Evolutionary conservation across 805 yeast genomes (phyloP).

Genomic region (Ogataea nitratoaversa): DNA sequence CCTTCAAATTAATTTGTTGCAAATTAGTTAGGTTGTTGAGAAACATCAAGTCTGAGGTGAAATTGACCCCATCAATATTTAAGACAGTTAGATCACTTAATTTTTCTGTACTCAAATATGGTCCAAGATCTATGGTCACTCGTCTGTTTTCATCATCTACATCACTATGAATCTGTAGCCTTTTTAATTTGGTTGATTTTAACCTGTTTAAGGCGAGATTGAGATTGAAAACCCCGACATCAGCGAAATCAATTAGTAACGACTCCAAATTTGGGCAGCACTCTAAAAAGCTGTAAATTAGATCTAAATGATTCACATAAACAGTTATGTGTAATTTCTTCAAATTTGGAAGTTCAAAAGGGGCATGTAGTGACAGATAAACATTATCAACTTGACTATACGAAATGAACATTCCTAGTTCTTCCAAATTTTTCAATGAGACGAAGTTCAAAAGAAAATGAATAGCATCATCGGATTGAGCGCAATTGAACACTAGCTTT

Average conservation of each 20-base stretch:
- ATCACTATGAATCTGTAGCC: slow-evolving; percentile 2
- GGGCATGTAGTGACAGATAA: neutral
- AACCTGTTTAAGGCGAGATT: slow-evolving; percentile 1
- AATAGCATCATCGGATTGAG: slow-evolving; percentile 3
- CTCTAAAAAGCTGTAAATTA: slow-evolving; percentile 4
- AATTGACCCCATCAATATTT: slow-evolving; percentile 6
- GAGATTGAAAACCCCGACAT: slow-evolving; percentile 7
- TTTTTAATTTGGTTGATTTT: slow-evolving; percentile 1
- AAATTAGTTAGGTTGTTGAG: slow-evolving; percentile 4
- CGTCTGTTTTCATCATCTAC: slow-evolving; percentile 10
- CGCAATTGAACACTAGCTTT: slow-evolving; percentile 2
- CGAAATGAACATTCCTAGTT: slow-evolving; percentile 3
- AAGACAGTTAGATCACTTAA: slow-evolving; percentile 2
- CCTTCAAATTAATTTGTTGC: slow-evolving; percentile 2
- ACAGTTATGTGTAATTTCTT: neutral
- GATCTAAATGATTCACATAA: slow-evolving; percentile 4
- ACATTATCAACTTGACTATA: slow-evolving; percentile 5
- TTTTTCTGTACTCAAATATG: slow-evolving; percentile 2
- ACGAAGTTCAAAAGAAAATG: slow-evolving; percentile 1
- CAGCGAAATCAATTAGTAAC: slow-evolving; percentile 2
- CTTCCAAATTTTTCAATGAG: slow-evolving; percentile 1
- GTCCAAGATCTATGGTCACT: slow-evolving; percentile 10
- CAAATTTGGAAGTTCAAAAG: slow-evolving; percentile 4
- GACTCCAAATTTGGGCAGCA: slow-evolving; percentile 1
- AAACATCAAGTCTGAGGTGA: slow-evolving; percentile 4